Percentiles rank a stretch among this genome's conserved stretches.
Conservation (phyloP, 306 rosid species). For the Acmispon strigosus region DNA sequence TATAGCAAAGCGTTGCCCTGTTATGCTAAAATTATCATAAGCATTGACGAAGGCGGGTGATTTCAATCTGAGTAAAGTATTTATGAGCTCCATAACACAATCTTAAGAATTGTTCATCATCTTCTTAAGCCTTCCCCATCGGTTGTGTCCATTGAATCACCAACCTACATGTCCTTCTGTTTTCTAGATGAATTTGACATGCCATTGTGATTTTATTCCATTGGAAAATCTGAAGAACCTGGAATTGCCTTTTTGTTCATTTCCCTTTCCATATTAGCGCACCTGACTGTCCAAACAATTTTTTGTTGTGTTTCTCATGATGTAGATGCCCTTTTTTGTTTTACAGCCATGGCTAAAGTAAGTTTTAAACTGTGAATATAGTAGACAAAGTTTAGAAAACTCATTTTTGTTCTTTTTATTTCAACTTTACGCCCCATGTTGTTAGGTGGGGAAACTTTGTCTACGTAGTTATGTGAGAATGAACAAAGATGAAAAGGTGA, state of each 20-base stretch:
- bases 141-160: background rate
- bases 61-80: background rate
- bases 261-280: slow-evolving; percentile 12
- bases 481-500: background rate
- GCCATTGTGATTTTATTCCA: background rate
- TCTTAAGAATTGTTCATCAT: background rate
- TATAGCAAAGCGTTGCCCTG: background rate
- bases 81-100: background rate
- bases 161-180: background rate
- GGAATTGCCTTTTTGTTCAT: background rate
- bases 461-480: background rate
- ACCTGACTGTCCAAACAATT: background rate
- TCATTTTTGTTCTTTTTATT: background rate
- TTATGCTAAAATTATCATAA: background rate
- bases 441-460: background rate
- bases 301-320: background rate
- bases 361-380: background rate
- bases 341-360: background rate
- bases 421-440: background rate
- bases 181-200: background rate
- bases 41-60: background rate
- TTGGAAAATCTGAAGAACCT: background rate
- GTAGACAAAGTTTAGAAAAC: background rate
- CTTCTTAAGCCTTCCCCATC: background rate
- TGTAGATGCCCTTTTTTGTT: background rate